phyloP scores from a whole-genome alignment of 140 eudicot genomes.

The Stevia rebaudiana region DNA sequence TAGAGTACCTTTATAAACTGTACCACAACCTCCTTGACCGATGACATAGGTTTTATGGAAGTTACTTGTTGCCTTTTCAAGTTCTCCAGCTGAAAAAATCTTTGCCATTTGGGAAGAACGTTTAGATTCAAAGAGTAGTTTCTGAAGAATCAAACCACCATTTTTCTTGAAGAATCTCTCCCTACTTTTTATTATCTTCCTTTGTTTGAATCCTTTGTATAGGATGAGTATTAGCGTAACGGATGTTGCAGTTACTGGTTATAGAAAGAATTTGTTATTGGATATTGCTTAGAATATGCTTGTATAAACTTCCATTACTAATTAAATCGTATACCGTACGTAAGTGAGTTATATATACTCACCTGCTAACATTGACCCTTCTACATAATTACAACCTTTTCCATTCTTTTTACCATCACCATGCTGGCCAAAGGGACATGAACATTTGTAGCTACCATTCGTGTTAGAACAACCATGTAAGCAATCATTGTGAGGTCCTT shows the following conservation, averaged over 20 bases:
- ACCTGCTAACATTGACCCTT: constrained; percentile 8
- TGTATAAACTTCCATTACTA: too few relatives aligned
- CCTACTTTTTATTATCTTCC: constrained; percentile 15
- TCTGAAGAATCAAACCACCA: constrained; percentile 36
- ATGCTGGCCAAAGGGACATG: constrained; percentile 17
- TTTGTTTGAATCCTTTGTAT: constrained; percentile 22
- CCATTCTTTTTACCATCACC: constrained; percentile 26
- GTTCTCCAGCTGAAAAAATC: constrained; percentile 27
- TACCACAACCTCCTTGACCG: constrained; percentile 33
- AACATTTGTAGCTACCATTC: constrained; percentile 22
- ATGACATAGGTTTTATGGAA: constrained; percentile 22
- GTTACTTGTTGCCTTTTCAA: constrained; percentile 32
- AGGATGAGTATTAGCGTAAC: constrained; percentile 10
- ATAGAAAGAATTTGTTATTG: neutral
- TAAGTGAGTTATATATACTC: neutral
- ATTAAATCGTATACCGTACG: neutral
- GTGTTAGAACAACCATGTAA: constrained; percentile 19
- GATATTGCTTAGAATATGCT: neutral
- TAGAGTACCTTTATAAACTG: constrained; percentile 28
- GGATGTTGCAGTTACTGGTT: constrained; percentile 4
- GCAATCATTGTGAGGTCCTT: constrained; percentile 13
- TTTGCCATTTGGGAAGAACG: constrained; percentile 10
- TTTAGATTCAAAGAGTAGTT: constrained; percentile 24
- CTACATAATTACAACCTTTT: constrained; percentile 16
- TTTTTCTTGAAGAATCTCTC: constrained; percentile 36